Evolutionary conservation across 345 rosid species (phyloP), one percentile per base, ranked within the genome.

Genomic region (Bruguiera gymnorhiza): DNA sequence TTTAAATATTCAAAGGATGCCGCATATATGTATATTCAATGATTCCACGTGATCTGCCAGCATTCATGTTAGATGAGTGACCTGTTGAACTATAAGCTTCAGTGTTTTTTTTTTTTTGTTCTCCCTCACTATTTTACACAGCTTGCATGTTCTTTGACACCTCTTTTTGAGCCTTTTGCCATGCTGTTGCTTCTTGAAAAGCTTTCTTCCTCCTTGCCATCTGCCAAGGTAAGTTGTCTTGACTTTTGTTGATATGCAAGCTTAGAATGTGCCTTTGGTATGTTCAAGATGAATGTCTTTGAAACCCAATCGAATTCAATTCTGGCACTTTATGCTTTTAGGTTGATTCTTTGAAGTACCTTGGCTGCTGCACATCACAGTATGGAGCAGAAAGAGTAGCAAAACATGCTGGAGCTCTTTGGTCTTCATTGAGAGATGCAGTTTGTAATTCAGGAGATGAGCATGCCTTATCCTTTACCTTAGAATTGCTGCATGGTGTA

Each of bases 301-400:
- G 48, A 15, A 39, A 39, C 48, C 48, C 13, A 10, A 39, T 43
- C 66, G 20, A 16, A 65, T 36, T 66, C 59, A 37, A 48, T 23
- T 31, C 46, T 52, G 52, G 52, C 60, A 6, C 26, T 76, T 8
- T 53, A 63, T 73, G 46, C 68, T 69, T 65, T 36, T 75, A 95
- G 99, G 87, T 90, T 76, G 99, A 95, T 81, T 89, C 99, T 72
- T 82, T 95, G 82, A 90, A 81, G 82, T 95, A 78, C 79, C 87
- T 95, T 58, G 69, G 81, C 54, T 66, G 78, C 76, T 90, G 99
- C 80, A 73, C 76, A 0, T 23, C 76, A 57, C 86, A 82, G 55
- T 95, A 88, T 83, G 97, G 97, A 63, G 86, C 74, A 59, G 86
- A 80, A 59, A 79, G 88, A 78, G 82, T 86, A 80, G 83, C 64